Evolutionary conservation across 202 grass and related monocot species (phyloP).

Genomic region (Miscanthus sacchariflorus): DNA sequence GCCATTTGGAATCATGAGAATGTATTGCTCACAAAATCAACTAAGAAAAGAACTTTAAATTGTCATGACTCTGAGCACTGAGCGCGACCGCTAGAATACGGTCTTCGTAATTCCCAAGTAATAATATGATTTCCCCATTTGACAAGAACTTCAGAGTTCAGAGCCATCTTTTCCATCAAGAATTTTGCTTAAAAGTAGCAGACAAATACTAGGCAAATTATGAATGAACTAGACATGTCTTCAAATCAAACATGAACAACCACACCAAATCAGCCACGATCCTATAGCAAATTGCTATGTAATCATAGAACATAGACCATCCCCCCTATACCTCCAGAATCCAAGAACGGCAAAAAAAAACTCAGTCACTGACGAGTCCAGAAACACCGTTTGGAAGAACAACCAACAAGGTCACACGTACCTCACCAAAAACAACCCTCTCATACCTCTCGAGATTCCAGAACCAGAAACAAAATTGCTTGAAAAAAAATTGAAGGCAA

Average conservation of each 20-base stretch:
- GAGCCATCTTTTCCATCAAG: background rate
- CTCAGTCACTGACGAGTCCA: background rate
- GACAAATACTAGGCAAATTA: background rate
- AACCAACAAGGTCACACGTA: background rate
- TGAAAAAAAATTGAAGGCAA: background rate
- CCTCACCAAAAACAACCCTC: conserved; percentile 31
- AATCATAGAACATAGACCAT: background rate
- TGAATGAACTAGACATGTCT: background rate
- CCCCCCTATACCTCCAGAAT: background rate
- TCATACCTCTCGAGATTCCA: background rate
- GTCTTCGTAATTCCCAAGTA: background rate
- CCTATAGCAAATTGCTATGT: background rate
- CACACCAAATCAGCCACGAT: background rate
- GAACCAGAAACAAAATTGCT: background rate
- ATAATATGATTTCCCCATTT: background rate
- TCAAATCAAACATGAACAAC: background rate
- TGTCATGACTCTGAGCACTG: background rate
- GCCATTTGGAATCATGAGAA: background rate
- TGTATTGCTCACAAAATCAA: background rate
- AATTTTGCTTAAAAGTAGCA: background rate
- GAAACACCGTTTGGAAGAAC: background rate
- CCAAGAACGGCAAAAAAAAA: conserved; percentile 4
- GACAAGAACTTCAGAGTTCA: conserved; percentile 8
- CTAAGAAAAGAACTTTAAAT: background rate
- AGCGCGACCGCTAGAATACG: background rate